phyloP scores from a whole-genome alignment of 495 filamentous ascomycete species.

The Penicillium manginii region DNA sequence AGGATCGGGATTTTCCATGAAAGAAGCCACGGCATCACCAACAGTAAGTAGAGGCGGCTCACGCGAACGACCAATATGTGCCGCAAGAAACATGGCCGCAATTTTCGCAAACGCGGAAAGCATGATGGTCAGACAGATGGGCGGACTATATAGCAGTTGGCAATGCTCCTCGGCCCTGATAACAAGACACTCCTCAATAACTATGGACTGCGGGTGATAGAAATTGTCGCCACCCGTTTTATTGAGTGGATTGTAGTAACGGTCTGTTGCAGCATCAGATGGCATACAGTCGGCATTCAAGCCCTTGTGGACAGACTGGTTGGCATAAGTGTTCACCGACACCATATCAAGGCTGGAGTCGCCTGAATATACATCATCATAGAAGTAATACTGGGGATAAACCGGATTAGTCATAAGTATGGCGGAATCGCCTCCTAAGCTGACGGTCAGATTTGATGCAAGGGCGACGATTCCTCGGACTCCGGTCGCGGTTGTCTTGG shows the following conservation, averaged over 20 bases:
- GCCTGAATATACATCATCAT: no score
- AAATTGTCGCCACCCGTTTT: no score
- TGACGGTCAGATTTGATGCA: conserved; percentile 4
- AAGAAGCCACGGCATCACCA: conserved; percentile 34
- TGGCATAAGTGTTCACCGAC: conserved; percentile 4
- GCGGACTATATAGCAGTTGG: conserved; percentile 47
- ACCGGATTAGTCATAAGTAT: conserved; percentile 12
- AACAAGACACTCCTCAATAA: conserved; percentile 9
- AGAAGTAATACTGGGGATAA: no score
- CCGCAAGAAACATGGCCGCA: conserved; percentile 35
- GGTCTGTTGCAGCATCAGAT: no score
- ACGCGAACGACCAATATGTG: neutral
- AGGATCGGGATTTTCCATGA: conserved; percentile 23
- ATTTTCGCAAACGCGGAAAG: conserved; percentile 44
- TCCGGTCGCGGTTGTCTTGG: neutral
- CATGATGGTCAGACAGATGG: conserved; percentile 46
- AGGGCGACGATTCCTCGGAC: conserved; percentile 1
- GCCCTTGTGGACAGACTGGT: neutral
- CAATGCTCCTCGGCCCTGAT: conserved; percentile 35
- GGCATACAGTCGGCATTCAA: neutral
- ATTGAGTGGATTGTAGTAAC: no score
- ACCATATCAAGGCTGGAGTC: no score
- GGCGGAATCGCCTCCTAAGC: neutral
- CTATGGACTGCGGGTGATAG: neutral
- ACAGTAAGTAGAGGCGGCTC: conserved; percentile 21